phyloP scores from a whole-genome alignment of 495 filamentous ascomycete species.

The Xylaria grammica region DNA sequence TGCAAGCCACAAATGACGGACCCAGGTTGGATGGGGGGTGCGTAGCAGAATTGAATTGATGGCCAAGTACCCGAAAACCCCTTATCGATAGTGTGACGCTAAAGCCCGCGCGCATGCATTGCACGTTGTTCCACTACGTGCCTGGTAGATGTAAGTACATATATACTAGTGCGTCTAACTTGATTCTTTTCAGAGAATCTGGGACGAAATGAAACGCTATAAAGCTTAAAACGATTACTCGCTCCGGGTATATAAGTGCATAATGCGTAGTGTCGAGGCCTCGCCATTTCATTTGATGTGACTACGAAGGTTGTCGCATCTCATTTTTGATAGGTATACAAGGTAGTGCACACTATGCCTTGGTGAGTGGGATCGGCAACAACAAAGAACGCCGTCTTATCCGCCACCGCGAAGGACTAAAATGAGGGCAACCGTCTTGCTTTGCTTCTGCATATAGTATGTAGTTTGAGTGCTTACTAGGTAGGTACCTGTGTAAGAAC shows the following conservation, averaged over 20 bases:
- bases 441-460: neutral
- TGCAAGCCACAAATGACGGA: neutral
- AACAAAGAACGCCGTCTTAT: neutral
- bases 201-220: too few relatives aligned
- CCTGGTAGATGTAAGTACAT: too few relatives aligned
- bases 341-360: neutral
- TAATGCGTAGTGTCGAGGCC: neutral
- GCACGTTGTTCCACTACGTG: too few relatives aligned
- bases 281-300: neutral
- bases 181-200: too few relatives aligned
- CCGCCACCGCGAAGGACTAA: neutral
- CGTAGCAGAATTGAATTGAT: neutral
- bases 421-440: neutral
- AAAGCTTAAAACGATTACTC: too few relatives aligned
- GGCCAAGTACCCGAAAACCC: too few relatives aligned
- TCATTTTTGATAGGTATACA: too few relatives aligned
- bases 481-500: too few relatives aligned
- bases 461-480: too few relatives aligned
- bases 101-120: neutral
- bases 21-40: conserved; percentile 2
- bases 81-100: neutral
- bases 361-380: conserved; percentile 1
- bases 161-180: too few relatives aligned
- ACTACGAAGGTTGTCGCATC: neutral
- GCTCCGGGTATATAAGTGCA: too few relatives aligned